phyloP scores from a whole-genome alignment of 2,329 filamentous ascomycete species.

The Phaeosphaeria sp. region DNA sequence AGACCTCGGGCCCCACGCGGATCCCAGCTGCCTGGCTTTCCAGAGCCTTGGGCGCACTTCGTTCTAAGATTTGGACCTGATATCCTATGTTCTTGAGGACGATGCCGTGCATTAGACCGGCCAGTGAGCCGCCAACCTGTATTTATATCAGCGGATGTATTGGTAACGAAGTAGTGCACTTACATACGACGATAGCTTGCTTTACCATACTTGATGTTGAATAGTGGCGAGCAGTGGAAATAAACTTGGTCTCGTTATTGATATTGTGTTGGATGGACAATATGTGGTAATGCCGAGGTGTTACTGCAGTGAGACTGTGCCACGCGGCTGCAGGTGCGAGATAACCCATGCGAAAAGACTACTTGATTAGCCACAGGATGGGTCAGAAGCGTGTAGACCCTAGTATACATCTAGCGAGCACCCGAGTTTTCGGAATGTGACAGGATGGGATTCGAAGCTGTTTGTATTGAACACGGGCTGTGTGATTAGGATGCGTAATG shows the following conservation, averaged over 20 bases:
- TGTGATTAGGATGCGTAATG: background rate
- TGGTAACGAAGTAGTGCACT: background rate
- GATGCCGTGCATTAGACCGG: slow-evolving; percentile 6
- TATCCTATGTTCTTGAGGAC: background rate
- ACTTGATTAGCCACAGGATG: too few relatives aligned
- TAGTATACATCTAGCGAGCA: too few relatives aligned
- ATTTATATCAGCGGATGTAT: background rate
- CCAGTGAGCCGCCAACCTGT: slow-evolving; percentile 8
- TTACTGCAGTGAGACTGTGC: too few relatives aligned
- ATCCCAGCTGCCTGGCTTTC: slow-evolving; percentile 8
- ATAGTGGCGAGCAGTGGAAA: background rate
- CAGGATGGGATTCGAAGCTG: too few relatives aligned
- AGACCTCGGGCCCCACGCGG: slow-evolving; percentile 3
- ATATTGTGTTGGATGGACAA: too few relatives aligned
- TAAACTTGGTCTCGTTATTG: background rate
- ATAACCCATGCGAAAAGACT: too few relatives aligned
- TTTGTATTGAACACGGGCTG: too few relatives aligned
- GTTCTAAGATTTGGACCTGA: slow-evolving; percentile 6
- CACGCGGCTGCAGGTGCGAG: too few relatives aligned
- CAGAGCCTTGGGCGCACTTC: slow-evolving; percentile 2
- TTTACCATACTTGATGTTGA: background rate
- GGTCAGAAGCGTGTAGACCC: too few relatives aligned
- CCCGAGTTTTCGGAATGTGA: too few relatives aligned
- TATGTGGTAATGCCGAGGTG: too few relatives aligned
- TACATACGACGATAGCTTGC: background rate